Conservation (phyloP, 2,329 filamentous ascomycete genomes). For the Thyridium curvatum region DNA sequence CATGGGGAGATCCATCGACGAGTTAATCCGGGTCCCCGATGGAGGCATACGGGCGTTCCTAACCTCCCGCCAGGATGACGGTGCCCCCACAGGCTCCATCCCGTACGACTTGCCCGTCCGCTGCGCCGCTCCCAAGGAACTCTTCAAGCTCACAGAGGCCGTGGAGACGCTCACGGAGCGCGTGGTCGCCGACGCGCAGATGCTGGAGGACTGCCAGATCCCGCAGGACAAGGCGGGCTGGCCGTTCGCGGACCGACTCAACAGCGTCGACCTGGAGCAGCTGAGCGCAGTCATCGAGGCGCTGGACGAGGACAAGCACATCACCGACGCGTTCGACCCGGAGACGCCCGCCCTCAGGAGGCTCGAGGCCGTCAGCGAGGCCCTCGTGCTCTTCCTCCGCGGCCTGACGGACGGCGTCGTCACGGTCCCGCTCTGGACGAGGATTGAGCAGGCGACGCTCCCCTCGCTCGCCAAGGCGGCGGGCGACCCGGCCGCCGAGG, state of each 20-base stretch:
- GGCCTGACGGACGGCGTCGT: slow-evolving; percentile 77
- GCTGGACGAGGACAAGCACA: slow-evolving; percentile 62
- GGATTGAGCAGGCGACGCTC: slow-evolving; percentile 49
- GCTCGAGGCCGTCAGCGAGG: slow-evolving; percentile 68
- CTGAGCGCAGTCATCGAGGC: slow-evolving; percentile 47
- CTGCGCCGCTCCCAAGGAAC: slow-evolving; percentile 78
- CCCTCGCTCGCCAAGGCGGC: slow-evolving; percentile 16
- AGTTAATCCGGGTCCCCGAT: slow-evolving; percentile 77
- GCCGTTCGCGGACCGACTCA: slow-evolving; percentile 39
- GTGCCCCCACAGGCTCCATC: slow-evolving; percentile 34
- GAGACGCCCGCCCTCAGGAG: slow-evolving; percentile 59
- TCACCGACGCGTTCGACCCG: slow-evolving; percentile 55
- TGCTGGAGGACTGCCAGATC: slow-evolving; percentile 47
- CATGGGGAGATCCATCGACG: slow-evolving; percentile 81
- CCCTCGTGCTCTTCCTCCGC: slow-evolving; percentile 66
- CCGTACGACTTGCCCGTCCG: slow-evolving; percentile 53
- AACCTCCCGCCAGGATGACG: slow-evolving; percentile 10
- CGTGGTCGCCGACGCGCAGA: slow-evolving; percentile 53
- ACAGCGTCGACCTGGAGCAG: slow-evolving; percentile 1
- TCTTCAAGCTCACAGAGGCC: slow-evolving; percentile 83
- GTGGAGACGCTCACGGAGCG: slow-evolving; percentile 55
- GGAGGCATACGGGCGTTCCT: slow-evolving; percentile 63
- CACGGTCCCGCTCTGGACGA: slow-evolving; percentile 61
- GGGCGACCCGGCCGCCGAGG: slow-evolving; percentile 20
- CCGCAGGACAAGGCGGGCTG: slow-evolving; percentile 49